Evolutionary conservation across 2,329 filamentous ascomycete genomes (phyloP).

Genomic region (Fusarium hainanense): DNA sequence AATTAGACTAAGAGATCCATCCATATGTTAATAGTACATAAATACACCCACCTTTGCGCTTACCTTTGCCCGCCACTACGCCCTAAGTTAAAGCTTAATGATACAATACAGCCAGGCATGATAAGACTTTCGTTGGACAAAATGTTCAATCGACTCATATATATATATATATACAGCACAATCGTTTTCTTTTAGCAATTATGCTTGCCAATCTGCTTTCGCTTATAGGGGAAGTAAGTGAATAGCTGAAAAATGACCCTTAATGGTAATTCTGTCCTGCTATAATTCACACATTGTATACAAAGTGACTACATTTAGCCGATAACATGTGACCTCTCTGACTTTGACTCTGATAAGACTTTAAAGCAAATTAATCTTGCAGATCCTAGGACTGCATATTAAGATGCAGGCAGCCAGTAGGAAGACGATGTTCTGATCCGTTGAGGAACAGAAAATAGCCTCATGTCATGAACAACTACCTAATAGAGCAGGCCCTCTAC

Average conservation of each 20-base stretch:
- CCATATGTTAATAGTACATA: not conserved
- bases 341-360: too few species aligned
- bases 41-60: not conserved
- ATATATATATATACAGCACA: not conserved
- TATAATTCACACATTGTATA: constrained; percentile 22
- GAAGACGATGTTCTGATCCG: too few species aligned
- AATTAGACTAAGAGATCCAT: not conserved
- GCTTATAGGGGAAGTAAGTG: not conserved
- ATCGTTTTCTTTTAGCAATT: not conserved
- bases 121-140: not conserved
- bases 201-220: not conserved
- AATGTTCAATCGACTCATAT: not conserved
- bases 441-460: not conserved
- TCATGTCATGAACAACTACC: not conserved
- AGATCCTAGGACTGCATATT: too few species aligned
- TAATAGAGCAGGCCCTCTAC: not conserved
- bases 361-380: too few species aligned
- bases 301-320: not conserved
- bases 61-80: not conserved
- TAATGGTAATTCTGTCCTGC: constrained; percentile 21
- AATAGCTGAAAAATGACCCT: not conserved
- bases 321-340: not conserved
- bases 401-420: too few species aligned
- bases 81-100: not conserved
- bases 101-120: not conserved